A percentile compares a stretch with the other conserved stretches of the same genome.
Evolutionary conservation across 805 yeast genomes (phyloP).

Genomic region (Candida alai): DNA sequence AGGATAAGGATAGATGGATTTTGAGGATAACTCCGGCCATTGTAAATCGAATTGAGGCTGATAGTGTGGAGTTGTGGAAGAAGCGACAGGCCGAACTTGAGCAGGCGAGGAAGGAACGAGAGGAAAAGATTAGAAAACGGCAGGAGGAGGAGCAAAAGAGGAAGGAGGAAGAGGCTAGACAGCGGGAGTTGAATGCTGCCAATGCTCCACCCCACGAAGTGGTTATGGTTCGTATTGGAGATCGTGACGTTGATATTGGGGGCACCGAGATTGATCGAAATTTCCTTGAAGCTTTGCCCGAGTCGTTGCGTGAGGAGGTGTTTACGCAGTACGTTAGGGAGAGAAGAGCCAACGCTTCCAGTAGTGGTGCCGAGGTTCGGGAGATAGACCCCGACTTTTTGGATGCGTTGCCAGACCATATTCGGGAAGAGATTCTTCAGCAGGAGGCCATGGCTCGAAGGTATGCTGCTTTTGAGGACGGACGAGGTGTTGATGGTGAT

Average conservation of each 20-base stretch:
- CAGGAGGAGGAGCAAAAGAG: conserved; percentile 27
- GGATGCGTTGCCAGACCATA: conserved; percentile 69
- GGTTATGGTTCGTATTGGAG: conserved; percentile 69
- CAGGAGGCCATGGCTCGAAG: conserved; percentile 49
- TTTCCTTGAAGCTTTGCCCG: conserved; percentile 85
- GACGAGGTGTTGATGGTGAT: conserved; percentile 19
- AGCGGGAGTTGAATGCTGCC: conserved; percentile 16
- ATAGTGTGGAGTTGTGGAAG: conserved; percentile 40
- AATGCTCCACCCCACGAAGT: conserved; percentile 37
- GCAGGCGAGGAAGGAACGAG: conserved; percentile 20
- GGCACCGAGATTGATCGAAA: conserved; percentile 93
- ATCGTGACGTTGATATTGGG: conserved; percentile 74
- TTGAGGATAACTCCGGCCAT: conserved; percentile 28
- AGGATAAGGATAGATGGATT: conserved; percentile 21
- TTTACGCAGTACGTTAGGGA: conserved; percentile 80
- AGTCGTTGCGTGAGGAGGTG: conserved; percentile 89
- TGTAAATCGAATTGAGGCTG: conserved; percentile 44
- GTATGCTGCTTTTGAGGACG: conserved; percentile 24
- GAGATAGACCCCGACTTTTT: conserved; percentile 80
- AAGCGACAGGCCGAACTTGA: conserved; percentile 28
- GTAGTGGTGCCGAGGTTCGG: conserved; percentile 41
- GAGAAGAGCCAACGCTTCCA: conserved; percentile 56
- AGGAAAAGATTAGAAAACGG: conserved; percentile 25
- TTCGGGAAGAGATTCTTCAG: conserved; percentile 59
- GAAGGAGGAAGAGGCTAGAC: conserved; percentile 22